Base-by-base conservation (phyloP, 352 stramenopile genomes). In the Globisporangium irregulare region DNA sequence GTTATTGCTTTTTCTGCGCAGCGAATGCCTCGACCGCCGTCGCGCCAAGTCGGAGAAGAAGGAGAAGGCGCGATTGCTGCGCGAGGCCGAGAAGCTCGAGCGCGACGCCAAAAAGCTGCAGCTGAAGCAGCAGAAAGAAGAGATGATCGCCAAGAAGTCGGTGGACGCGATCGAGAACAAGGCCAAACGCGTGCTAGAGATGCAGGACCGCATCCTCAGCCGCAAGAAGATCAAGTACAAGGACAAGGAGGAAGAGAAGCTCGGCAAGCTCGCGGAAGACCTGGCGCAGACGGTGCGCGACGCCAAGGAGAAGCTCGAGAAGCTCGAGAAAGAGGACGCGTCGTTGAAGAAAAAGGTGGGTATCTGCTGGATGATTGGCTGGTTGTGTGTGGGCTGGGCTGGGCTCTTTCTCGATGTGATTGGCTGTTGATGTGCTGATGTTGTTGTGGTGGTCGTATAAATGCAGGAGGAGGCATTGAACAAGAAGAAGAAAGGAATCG, bases 211-310 rank as follows among this genome's bases (percentile, higher is more conserved):
- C 22, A 94, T 96, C 54, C 70, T 94, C 8, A 94, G 86, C 56
- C 78, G 82, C 60, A 91, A 93, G 74, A 96, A 96, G 70, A 80
- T 96, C 78, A 93, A 93, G 73, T 96, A 94, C 73, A 94, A 94
- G 72, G 88, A 94, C 66, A 91, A 94, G 62, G 88, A 96, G 58
- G 88, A 96, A 51, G 88, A 96, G 56, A 96, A 87, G 51, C 76
- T 96, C 20, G 88, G 88, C 22, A 87, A 80, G 56, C 70, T 96
- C 0, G 88, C 88, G 0, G 88, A 96, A 60, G 78, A 94, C 62
- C 75, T 94, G 9, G 85, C 79, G n/a, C 78, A 92, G 65, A 93
- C 85, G 0, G 84, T 96, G 24, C 82, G 86, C 9, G 51, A 76
- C 5, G 76, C 84, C 1, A 96, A 95, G 62, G 89, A 96, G 46